Percentiles rank a stretch among this genome's conserved stretches.
These are phyloP conservation scores for Boletellus ananas DNA, from an alignment of 768 basidiomycete genomes.

Conservation along the genomic window DNA sequence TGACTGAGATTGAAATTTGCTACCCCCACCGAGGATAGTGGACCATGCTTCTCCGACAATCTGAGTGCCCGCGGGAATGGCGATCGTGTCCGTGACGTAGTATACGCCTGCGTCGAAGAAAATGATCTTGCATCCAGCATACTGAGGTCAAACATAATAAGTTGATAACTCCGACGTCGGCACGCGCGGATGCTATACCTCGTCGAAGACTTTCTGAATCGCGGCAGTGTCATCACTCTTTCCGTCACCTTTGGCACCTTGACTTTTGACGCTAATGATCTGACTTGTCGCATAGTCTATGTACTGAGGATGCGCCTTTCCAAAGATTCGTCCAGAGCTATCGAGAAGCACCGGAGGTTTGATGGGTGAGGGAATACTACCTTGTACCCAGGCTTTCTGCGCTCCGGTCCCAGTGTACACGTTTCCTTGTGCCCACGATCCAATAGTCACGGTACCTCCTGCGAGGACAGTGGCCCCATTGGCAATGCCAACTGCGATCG, in stretches of 20 bases:
- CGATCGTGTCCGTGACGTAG: slow-evolving; percentile 43
- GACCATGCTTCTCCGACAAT: slow-evolving; percentile 53
- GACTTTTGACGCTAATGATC: slow-evolving; percentile 63
- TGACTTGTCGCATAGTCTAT: slow-evolving; percentile 52
- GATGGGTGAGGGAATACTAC: slow-evolving; percentile 37
- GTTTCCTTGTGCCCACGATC: slow-evolving; percentile 74
- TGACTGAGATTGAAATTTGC: slow-evolving; percentile 36
- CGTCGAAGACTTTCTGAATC: slow-evolving; percentile 52
- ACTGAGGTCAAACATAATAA: slow-evolving; percentile 35
- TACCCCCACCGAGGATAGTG: slow-evolving; percentile 42
- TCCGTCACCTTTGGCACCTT: slow-evolving; percentile 74
- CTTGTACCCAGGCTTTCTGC: slow-evolving; percentile 46
- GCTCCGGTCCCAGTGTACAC: slow-evolving; percentile 53
- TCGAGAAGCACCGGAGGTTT: slow-evolving; percentile 60
- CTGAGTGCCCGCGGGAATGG: slow-evolving; percentile 44
- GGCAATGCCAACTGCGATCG: slow-evolving; percentile 30
- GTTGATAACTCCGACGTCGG: background rate
- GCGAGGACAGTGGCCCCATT: slow-evolving; percentile 32
- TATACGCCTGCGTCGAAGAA: slow-evolving; percentile 71
- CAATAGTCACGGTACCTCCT: slow-evolving; percentile 34
- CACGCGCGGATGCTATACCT: slow-evolving; percentile 33
- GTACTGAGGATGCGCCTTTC: slow-evolving; percentile 65
- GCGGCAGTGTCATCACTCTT: slow-evolving; percentile 70
- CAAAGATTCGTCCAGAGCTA: slow-evolving; percentile 55
- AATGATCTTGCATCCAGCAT: slow-evolving; percentile 69